These are phyloP conservation scores for Verbascum thapsus DNA, from an alignment of 257 asterid species.

Conservation along the genomic window DNA sequence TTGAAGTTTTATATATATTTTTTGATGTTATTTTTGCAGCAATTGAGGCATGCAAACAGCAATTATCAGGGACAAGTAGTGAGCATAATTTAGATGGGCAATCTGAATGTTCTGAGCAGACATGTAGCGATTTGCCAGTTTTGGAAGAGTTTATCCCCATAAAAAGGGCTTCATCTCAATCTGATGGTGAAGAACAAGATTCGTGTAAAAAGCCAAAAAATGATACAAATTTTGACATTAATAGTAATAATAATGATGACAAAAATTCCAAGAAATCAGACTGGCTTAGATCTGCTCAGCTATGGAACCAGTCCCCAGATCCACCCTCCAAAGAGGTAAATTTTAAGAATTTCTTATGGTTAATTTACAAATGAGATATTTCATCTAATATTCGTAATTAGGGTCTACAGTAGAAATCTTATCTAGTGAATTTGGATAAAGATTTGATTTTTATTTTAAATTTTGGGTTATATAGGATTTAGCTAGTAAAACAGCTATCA, in stretches of 20 bases:
- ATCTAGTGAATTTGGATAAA: conserved; percentile 22
- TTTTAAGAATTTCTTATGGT: neutral
- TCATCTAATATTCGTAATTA: too few relatives aligned
- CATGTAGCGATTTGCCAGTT: conserved; percentile 62
- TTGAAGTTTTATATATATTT: neutral
- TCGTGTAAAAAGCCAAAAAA: conserved; percentile 29
- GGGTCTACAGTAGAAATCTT: too few relatives aligned
- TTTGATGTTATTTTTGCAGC: conserved; percentile 45
- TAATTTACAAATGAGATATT: too few relatives aligned
- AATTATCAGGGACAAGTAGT: conserved; percentile 45
- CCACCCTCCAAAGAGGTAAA: conserved; percentile 56
- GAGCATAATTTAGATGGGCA: conserved; percentile 52
- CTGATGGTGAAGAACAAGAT: conserved; percentile 40
- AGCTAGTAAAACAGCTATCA: conserved; percentile 36
- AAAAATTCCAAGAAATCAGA: conserved; percentile 53
- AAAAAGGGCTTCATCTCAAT: conserved; percentile 39
- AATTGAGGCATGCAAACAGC: conserved; percentile 81
- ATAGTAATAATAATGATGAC: conserved; percentile 24
- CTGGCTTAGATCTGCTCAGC: conserved; percentile 85
- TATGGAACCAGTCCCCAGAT: conserved; percentile 76
- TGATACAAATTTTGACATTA: neutral
- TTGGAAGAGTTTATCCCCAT: conserved; percentile 70
- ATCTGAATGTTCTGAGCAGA: conserved; percentile 76
- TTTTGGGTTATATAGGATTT: conserved; percentile 36
- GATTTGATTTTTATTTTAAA: conserved; percentile 8